Evolutionary conservation across 2,329 filamentous ascomycete genomes (phyloP).

Genomic region (Cryphonectria radicalis): DNA sequence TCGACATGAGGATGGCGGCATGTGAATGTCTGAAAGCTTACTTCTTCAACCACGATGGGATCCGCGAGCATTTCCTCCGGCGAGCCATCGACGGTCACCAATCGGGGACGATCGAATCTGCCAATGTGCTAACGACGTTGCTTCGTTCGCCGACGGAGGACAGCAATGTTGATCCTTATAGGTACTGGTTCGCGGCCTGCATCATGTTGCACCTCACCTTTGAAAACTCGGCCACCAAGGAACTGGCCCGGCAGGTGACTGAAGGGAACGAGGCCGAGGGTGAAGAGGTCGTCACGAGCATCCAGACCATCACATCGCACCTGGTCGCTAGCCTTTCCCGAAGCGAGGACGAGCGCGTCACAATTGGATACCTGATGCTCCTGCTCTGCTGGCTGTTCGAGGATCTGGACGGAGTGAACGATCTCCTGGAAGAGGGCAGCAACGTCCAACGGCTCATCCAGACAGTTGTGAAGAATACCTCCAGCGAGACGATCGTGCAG

Average conservation of each 20-base stretch:
- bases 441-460: conserved; percentile 87
- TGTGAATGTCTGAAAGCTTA: conserved; percentile 94
- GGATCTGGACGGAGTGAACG: conserved; percentile 86
- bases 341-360: conserved; percentile 76
- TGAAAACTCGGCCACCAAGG: conserved; percentile 79
- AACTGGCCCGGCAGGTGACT: conserved; percentile 76
- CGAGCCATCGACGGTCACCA: conserved; percentile 87
- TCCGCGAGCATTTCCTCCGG: conserved; percentile 82
- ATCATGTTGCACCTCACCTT: conserved; percentile 85
- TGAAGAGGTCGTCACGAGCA: conserved; percentile 93
- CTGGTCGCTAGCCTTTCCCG: conserved; percentile 79
- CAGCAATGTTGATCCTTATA: conserved; percentile 77
- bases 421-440: conserved; percentile 89
- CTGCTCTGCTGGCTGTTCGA: conserved; percentile 91
- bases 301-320: conserved; percentile 86
- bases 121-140: conserved; percentile 86
- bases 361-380: conserved; percentile 87
- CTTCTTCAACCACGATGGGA: conserved; percentile 78
- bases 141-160: conserved; percentile 67
- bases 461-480: conserved; percentile 65
- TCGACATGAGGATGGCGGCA: conserved; percentile 82
- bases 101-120: conserved; percentile 76
- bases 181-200: conserved; percentile 86
- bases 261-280: conserved; percentile 88
- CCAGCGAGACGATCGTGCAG: conserved; percentile 70